A percentile compares a stretch with the other conserved stretches of the same genome.
These are phyloP conservation scores for Yamadazyma laniorum DNA, from an alignment of 805 yeast species.

Conservation along the genomic window DNA sequence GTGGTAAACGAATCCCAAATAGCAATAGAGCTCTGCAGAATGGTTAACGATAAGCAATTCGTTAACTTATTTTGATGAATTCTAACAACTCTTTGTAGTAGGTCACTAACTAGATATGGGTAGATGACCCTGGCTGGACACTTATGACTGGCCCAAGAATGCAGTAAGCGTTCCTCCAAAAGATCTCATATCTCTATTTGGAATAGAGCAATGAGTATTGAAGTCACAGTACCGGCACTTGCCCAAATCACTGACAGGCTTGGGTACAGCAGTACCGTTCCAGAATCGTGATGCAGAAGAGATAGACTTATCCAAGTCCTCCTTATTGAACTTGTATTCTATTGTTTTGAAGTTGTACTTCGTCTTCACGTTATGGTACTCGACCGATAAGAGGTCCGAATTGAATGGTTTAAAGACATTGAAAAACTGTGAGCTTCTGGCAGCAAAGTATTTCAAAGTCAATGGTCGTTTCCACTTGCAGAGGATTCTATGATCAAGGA, in stretches of 20 bases:
- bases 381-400: constrained; percentile 47
- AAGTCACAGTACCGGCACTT: constrained; percentile 60
- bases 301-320: constrained; percentile 27
- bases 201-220: constrained; percentile 24
- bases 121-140: no score
- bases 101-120: no score
- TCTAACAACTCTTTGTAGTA: constrained; percentile 20
- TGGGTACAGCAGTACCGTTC: constrained; percentile 56
- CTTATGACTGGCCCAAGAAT: constrained; percentile 7
- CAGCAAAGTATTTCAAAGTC: constrained; percentile 56
- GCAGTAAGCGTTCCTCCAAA: constrained; percentile 9
- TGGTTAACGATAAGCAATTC: constrained; percentile 17
- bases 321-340: constrained; percentile 35
- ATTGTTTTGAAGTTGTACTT: constrained; percentile 37
- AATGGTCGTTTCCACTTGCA: constrained; percentile 51
- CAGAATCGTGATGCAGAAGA: constrained; percentile 47
- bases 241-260: constrained; percentile 35
- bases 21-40: constrained; percentile 29
- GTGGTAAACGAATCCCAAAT: constrained; percentile 44
- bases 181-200: constrained; percentile 16
- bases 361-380: constrained; percentile 44
- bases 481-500: constrained; percentile 28
- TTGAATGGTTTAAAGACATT: constrained; percentile 32
- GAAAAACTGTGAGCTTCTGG: constrained; percentile 50
- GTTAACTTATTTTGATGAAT: constrained; percentile 26